Base-by-base conservation (phyloP, 2,329 filamentous ascomycete species). In the Epichloe aotearoae region DNA sequence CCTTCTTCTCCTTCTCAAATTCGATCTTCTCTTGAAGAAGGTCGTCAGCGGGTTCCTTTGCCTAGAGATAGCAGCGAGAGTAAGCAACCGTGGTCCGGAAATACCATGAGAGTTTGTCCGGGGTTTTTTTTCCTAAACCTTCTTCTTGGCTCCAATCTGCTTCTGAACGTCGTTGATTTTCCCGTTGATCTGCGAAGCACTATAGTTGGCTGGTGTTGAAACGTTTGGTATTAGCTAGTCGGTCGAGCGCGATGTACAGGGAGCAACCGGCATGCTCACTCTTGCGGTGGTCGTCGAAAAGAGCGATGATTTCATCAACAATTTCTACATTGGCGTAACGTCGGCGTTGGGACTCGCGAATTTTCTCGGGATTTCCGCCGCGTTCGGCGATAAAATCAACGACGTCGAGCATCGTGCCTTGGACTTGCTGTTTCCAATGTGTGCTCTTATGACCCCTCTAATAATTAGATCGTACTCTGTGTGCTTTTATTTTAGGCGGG, bases 91-190 rank as follows among this genome's bases (percentile, higher is more conserved):
- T 19, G 20, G 23, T 19, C 26, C 2, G 19, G n/a, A 2, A 3
- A 42, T 10, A 36, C 26, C 19, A 46, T 46, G 38, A 26, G 20
- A 15, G 6, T 33, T 47, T 14, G 10, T 40, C 30, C 30, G 30
- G 19, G 11, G 23, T 26, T 34, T 41, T n/a, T 41, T 37, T 53
- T 37, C 10, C 7, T 44, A 47, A 57, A 81, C 82, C 83, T 95
- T 95, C 74, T 95, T 95, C 76, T 91, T 94, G 62, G 79, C 73
- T 17, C 86, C 88, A 64, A 97, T 95, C 66, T 89, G 82, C 71
- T 95, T 95, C 67, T 95, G 87, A 33, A 88, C 78, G 19, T 79
- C 82, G 71, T 97, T 97, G 69, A 95, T 90, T 71, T 86, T 82
- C 61, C 82, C 82, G 58, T 84, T 85, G 59, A 93, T 78, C 66